Percentiles rank a stretch among this genome's conserved stretches.
Evolutionary conservation across 2,329 filamentous ascomycete genomes (phyloP).

Genomic region (Trichophaea hybrida): DNA sequence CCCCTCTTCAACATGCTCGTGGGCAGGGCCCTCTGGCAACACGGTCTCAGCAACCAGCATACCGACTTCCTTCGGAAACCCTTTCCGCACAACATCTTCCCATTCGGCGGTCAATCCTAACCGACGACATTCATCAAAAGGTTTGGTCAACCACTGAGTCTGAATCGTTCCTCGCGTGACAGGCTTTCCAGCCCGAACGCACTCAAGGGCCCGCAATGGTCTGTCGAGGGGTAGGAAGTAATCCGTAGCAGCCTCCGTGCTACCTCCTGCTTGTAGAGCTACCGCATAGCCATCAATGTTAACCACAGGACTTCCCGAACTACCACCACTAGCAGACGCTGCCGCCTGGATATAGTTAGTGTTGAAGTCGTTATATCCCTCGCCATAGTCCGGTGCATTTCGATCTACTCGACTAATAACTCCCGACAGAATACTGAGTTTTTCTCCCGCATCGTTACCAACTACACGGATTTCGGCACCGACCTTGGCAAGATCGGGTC

Average conservation of each 20-base stretch:
- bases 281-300: conserved; percentile 88
- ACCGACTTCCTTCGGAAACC: conserved; percentile 84
- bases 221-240: conserved; percentile 93
- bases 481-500: conserved; percentile 71
- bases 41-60: conserved; percentile 96
- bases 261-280: conserved; percentile 82
- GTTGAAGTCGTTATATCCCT: conserved; percentile 96
- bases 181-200: conserved; percentile 59
- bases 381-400: conserved; percentile 94
- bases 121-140: conserved; percentile 90
- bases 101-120: conserved; percentile 71
- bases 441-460: conserved; percentile 96
- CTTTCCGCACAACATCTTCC: conserved; percentile 69
- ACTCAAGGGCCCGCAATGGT: conserved; percentile 71
- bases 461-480: conserved; percentile 93
- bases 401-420: conserved; percentile 92
- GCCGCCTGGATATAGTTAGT: conserved; percentile 95
- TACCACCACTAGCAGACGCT: conserved; percentile 88
- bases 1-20: conserved; percentile 78
- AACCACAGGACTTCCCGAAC: conserved; percentile 95
- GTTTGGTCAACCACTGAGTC: conserved; percentile 91
- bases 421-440: conserved; percentile 91
- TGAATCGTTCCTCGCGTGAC: conserved; percentile 94
- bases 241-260: conserved; percentile 89
- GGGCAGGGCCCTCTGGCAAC: conserved; percentile 74